A percentile compares a stretch with the other conserved stretches of the same genome.
These are phyloP conservation scores for Rhodotorula kratochvilovae DNA, from an alignment of 768 basidiomycete genomes.

Conservation along the genomic window DNA sequence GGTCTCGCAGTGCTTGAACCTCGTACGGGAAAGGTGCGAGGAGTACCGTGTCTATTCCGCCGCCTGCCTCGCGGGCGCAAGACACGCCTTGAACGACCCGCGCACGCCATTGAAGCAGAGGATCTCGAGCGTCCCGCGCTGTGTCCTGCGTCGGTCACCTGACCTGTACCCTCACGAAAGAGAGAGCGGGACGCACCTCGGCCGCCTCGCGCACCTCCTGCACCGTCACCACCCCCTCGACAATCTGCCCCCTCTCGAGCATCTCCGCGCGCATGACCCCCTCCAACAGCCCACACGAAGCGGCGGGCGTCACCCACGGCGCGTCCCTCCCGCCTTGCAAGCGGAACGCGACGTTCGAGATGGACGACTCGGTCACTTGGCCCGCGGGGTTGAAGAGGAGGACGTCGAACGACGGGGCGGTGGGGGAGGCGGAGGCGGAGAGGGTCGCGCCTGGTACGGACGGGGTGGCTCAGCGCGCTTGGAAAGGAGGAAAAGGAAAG, in stretches of 20 bases:
- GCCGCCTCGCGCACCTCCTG: constrained; percentile 3
- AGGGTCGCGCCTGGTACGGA: constrained; percentile 30
- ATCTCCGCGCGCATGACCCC: constrained; percentile 24
- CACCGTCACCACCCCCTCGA: constrained; percentile 2
- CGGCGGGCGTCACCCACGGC: constrained; percentile 12
- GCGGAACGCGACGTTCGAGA: constrained; percentile 34
- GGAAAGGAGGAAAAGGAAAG: not conserved
- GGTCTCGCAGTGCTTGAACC: too few relatives aligned
- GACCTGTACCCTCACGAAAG: too few relatives aligned
- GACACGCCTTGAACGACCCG: constrained; percentile 17
- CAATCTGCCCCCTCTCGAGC: constrained; percentile 20
- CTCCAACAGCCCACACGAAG: constrained; percentile 13
- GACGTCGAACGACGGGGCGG: constrained; percentile 23
- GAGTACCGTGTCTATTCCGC: not conserved
- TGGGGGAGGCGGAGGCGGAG: not conserved
- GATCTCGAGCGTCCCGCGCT: constrained; percentile 9
- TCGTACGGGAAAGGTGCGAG: not conserved
- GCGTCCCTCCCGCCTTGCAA: not conserved
- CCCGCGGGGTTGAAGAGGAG: constrained; percentile 15
- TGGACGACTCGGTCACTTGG: constrained; percentile 31
- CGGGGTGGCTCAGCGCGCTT: too few relatives aligned
- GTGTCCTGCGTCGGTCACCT: not conserved
- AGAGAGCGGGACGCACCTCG: not conserved
- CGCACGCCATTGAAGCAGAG: constrained; percentile 36
- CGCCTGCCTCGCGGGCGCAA: not conserved